Percentiles rank a stretch among this genome's conserved stretches.
Evolutionary conservation across 2,329 filamentous ascomycete genomes (phyloP).

Genomic region (Microsporum ferrugineum): DNA sequence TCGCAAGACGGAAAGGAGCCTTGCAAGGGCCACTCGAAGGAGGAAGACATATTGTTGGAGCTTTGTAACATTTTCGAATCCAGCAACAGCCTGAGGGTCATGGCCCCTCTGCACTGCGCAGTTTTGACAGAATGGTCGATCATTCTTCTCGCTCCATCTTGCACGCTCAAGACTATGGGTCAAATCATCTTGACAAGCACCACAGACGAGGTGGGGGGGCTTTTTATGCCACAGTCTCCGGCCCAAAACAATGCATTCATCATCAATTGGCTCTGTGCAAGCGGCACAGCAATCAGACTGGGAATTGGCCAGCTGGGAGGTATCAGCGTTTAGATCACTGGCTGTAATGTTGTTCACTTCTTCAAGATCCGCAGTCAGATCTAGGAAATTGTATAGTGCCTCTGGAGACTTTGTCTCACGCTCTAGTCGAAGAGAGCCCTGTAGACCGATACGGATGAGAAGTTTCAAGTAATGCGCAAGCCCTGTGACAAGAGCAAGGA

Average conservation of each 20-base stretch:
- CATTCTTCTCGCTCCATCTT: conserved; percentile 55
- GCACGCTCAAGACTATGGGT: conserved; percentile 58
- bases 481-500: conserved; percentile 93
- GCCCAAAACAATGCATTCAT: conserved; percentile 70
- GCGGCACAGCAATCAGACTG: conserved; percentile 73
- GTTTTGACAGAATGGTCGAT: conserved; percentile 57
- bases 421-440: conserved; percentile 83
- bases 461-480: conserved; percentile 96
- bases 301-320: conserved; percentile 57
- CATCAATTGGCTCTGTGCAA: conserved; percentile 82
- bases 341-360: conserved; percentile 57
- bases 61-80: conserved; percentile 67
- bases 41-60: conserved; percentile 92
- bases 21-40: conserved; percentile 77
- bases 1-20: conserved; percentile 75
- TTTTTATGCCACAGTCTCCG: conserved; percentile 72
- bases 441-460: conserved; percentile 89
- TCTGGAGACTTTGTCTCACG: conserved; percentile 64
- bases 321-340: conserved; percentile 53
- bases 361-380: conserved; percentile 76
- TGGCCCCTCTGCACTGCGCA: conserved; percentile 46
- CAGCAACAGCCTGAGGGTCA: conserved; percentile 45
- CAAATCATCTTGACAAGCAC: conserved; percentile 62
- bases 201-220: conserved; percentile 55
- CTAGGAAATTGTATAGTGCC: conserved; percentile 70